A percentile compares a stretch with the other conserved stretches of the same genome.
phyloP scores from a whole-genome alignment of 768 basidiomycete genomes.

The Pisolithus marmoratus region DNA sequence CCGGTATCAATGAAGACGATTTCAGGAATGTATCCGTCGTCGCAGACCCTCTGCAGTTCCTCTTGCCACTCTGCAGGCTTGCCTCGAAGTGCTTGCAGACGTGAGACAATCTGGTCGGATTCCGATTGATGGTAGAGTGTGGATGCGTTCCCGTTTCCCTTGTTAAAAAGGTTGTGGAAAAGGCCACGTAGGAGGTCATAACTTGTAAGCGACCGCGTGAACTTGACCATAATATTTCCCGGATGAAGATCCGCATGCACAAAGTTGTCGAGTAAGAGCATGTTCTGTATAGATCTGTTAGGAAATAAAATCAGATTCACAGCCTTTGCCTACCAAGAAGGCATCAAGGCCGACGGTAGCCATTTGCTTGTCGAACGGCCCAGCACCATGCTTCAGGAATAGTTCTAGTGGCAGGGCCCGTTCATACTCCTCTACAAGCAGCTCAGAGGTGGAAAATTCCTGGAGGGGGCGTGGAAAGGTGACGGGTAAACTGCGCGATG shows the following conservation, averaged over 20 bases:
- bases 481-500: constrained; percentile 69
- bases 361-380: constrained; percentile 82
- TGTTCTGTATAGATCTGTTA: constrained; percentile 55
- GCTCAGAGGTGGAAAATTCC: constrained; percentile 71
- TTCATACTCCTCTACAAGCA: constrained; percentile 90
- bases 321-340: constrained; percentile 64
- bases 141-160: constrained; percentile 19
- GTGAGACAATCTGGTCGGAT: constrained; percentile 60
- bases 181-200: constrained; percentile 57
- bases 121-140: constrained; percentile 31
- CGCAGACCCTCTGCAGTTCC: constrained; percentile 56
- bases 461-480: constrained; percentile 87
- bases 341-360: constrained; percentile 93
- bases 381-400: constrained; percentile 87
- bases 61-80: constrained; percentile 63
- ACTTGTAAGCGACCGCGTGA: constrained; percentile 79
- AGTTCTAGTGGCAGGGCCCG: constrained; percentile 85
- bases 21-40: constrained; percentile 83
- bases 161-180: constrained; percentile 46
- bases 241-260: constrained; percentile 89
- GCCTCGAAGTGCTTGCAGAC: constrained; percentile 55
- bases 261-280: constrained; percentile 97
- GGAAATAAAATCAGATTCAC: background rate
- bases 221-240: constrained; percentile 98
- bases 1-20: constrained; percentile 97